Conservation (phyloP, 225 moss, liverwort and hornwort species). For the Neckera pumila region DNA sequence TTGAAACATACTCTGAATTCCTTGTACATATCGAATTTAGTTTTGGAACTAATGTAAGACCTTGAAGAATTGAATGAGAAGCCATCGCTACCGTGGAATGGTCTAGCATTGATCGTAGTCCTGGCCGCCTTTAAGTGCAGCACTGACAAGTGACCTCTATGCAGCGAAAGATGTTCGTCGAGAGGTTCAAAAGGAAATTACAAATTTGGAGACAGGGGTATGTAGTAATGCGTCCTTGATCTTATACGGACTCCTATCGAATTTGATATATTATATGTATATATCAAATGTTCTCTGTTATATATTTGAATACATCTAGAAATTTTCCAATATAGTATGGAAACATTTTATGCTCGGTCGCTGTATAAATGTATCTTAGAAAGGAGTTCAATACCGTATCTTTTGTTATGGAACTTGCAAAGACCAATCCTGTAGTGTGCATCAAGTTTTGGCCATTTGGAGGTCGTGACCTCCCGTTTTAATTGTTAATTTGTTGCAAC, state of each 20-base stretch:
- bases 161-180: constrained; percentile 43
- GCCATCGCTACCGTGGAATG: background rate
- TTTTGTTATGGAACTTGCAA: background rate
- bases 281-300: background rate
- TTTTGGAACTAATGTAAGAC: background rate
- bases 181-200: constrained; percentile 40
- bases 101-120: background rate
- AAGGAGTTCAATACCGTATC: background rate
- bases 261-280: background rate
- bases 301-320: background rate
- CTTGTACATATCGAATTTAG: background rate
- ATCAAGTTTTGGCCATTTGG: background rate
- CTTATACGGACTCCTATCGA: background rate
- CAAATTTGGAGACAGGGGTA: constrained; percentile 49
- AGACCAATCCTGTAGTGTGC: background rate
- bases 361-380: background rate
- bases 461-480: background rate
- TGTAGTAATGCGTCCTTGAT: background rate
- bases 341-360: background rate
- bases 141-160: background rate
- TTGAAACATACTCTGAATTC: background rate
- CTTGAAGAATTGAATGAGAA: background rate
- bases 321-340: background rate
- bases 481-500: background rate
- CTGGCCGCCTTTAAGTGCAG: background rate